Evolutionary conservation across 2,329 filamentous ascomycete genomes (phyloP), one percentile per base, ranked within the genome.

Genomic region (Colletotrichum sp.): DNA sequence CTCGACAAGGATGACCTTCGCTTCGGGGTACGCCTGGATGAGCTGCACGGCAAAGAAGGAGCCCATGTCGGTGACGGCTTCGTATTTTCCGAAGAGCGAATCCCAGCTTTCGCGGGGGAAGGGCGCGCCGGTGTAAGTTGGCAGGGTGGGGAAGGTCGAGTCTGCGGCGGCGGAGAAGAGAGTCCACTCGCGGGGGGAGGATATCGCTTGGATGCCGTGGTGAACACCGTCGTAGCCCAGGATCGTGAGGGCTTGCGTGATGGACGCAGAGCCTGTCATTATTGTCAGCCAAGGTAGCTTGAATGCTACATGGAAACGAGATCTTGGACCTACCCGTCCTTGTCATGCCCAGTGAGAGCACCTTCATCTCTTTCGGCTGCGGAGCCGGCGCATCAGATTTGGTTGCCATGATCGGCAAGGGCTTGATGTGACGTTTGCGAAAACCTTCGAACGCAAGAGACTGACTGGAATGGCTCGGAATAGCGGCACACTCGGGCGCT

Each of bases 21-120:
- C 93, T 71, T 94, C 91, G 2, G 93, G 93, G 81, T 94, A 95
- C 18, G 92, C 91, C 80, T 93, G 90, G 77, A 94, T 93, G 76
- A 95, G 87, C 82, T 94, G 93, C 82, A 92, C 89, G 69, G 91
- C 91, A 80, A 95, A 95, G 58, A 91, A 90, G 60, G 92, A 90
- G 28, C 91, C 90, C 10, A 82, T 65, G 58, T 85, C 83, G 0
- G 83, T 84, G 4, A 70, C 77, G 0, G 79, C 83, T 58, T 84
- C 83, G 65, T 74, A 82, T 10, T 73, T 55, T 1, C 79, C 79
- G 24, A 81, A 80, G 0, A 82, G 65, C 3, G 77, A 68, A 4
- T 83, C 78, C 80, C 81, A 83, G 24, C 80, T 72, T 0, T 55
- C 68, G 0, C 78, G 70, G 0, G 77, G 73, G 5, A 82, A 79